A percentile compares a stretch with the other conserved stretches of the same genome.
phyloP scores from a whole-genome alignment of 1,284 basidiomycete species.

The Marasmius fiardii region DNA sequence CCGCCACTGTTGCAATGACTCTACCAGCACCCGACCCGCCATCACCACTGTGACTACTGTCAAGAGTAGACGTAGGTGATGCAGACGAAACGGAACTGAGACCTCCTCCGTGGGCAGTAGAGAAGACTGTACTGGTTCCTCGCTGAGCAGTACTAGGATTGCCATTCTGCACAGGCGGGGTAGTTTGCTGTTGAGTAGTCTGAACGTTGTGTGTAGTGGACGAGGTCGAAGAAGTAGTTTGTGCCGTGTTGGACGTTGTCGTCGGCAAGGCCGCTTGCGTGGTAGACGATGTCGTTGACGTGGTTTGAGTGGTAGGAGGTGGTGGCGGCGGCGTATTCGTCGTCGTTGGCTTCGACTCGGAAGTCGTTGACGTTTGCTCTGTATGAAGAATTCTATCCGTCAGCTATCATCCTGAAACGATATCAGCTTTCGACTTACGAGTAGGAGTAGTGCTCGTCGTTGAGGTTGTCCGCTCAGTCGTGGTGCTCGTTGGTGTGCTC shows the following conservation, averaged over 20 bases:
- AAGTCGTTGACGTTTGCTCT: background rate
- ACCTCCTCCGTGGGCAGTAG: background rate
- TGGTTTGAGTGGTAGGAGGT: background rate
- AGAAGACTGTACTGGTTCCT: background rate
- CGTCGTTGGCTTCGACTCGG: background rate
- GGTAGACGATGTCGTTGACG: background rate
- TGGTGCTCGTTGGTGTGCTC: background rate
- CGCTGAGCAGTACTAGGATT: background rate
- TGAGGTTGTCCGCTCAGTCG: background rate
- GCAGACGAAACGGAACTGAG: background rate
- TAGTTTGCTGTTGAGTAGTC: background rate
- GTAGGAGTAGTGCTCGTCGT: background rate
- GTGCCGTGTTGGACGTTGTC: background rate
- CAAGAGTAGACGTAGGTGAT: background rate
- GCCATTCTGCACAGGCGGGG: background rate
- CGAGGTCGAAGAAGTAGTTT: background rate
- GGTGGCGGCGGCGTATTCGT: background rate
- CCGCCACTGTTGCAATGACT: background rate
- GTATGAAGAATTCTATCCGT: background rate
- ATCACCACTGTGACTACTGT: background rate
- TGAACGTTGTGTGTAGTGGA: background rate
- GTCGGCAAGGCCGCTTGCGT: background rate
- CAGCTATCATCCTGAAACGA: background rate
- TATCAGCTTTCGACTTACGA: background rate
- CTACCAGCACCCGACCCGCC: background rate